Evolutionary conservation across 306 rosid genomes (phyloP), one percentile per base, ranked within the genome.

Genomic region (Mimosa pudica): DNA sequence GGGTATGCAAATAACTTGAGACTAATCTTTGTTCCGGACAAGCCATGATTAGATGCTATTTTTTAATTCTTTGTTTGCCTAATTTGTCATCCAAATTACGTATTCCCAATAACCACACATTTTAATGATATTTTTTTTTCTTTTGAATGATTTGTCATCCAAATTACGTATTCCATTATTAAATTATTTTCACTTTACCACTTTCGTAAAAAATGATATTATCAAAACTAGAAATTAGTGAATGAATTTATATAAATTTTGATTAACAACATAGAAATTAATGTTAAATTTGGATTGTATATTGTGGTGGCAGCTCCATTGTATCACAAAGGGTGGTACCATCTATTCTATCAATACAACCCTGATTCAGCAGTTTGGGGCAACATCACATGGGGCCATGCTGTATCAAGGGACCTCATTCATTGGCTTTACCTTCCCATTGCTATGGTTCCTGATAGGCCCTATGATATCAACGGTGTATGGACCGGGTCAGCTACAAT

Each of bases 341-440:
- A 94, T 84, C 83, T 94, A 11, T 94, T 94, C 76, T 94, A 94
- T 74, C 97, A 94, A 69, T 94, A 94, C 89, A 94, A 92, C 20
- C 96, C 94, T 5, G 88, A 90, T 46, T 94, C 97, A 8, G 96
- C 97, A 0, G 76, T 89, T 70, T 94, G 97, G 96, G 98, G 96
- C 12, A 94, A 89, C 89, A 94, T 94, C 45, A 75, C 96, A 2
- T 94, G 98, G 98, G 98, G 96, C 18, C 98, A 94, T 17, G 93
- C 98, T 0, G 87, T 94, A 0, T 94, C 98, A 0, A 78, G 44
- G 49, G 98, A 94, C 85, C 52, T 94, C 33, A 89, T 94, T 76
- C 98, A 92, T 57, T 94, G 98, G 98, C 76, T 89, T 49, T 86
- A 94, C 76, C 97, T 94, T 14, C 97, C 97, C 0, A 11, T 86